Evolutionary conservation across 1,284 basidiomycete genomes (phyloP).

Genomic region (Malassezia furfur): DNA sequence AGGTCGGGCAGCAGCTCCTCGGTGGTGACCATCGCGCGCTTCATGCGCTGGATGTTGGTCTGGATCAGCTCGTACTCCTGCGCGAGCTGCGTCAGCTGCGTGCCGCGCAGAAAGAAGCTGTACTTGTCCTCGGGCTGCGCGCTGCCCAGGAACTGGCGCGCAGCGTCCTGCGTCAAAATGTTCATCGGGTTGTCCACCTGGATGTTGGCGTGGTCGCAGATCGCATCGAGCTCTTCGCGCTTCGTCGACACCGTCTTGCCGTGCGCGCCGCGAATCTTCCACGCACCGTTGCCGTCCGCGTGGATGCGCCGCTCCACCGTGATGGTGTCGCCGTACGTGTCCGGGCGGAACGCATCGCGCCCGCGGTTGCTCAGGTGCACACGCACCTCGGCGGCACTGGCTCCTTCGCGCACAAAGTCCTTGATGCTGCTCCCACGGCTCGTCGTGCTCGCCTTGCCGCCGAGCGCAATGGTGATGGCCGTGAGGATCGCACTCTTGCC

Average conservation of each 20-base stretch:
- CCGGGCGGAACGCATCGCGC: constrained; percentile 71
- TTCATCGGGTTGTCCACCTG: constrained; percentile 96
- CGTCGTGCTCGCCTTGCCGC: constrained; percentile 79
- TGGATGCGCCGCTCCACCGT: constrained; percentile 72
- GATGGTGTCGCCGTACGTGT: constrained; percentile 74
- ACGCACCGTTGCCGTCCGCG: constrained; percentile 63
- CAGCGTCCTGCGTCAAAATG: constrained; percentile 56
- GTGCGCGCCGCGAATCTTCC: constrained; percentile 68
- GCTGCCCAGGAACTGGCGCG: constrained; percentile 75
- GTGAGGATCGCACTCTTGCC: constrained; percentile 89
- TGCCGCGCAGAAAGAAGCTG: constrained; percentile 80
- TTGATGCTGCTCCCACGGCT: constrained; percentile 70
- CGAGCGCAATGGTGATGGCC: constrained; percentile 82
- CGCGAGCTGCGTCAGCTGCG: constrained; percentile 75
- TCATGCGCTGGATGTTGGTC: constrained; percentile 31
- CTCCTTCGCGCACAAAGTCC: constrained; percentile 77
- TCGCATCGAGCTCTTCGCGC: constrained; percentile 71
- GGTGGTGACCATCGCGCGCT: constrained; percentile 35
- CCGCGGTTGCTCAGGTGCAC: constrained; percentile 78
- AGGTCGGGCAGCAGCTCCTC: constrained; percentile 67
- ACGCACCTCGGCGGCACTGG: constrained; percentile 67
- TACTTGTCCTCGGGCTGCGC: constrained; percentile 82
- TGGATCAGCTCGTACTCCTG: constrained; percentile 73
- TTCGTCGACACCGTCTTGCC: constrained; percentile 66
- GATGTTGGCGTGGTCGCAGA: constrained; percentile 90